Base-by-base conservation (phyloP, 192 early-diverging fungal genomes). In the Rhizophlyctis rosea region DNA sequence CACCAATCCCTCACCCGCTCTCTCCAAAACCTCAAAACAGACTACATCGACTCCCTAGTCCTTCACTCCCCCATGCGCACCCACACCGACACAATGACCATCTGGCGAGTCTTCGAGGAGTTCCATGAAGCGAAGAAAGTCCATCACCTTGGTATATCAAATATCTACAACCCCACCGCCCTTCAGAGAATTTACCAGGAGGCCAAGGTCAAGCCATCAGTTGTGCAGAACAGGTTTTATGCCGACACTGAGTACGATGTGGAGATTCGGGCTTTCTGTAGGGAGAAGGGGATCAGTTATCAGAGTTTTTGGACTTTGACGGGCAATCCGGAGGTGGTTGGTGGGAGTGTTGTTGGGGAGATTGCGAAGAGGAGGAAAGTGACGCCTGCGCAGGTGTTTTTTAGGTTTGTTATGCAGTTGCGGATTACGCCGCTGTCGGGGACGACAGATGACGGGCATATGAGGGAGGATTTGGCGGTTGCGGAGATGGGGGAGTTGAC, bases 281-380 rank as follows among this genome's bases (percentile, higher is more conserved):
- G 48, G 16, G 63, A 60, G 24, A n/a, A 23, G 1, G 35, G 35
- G 18, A 69, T 69, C n/a, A 21, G 4, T 5, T 69, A 69, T 50
- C 68, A 69, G 50, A 47, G 34, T 16, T 69, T 69, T 50, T 69
- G 68, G 68, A 69, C 64, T 16, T 32, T 69, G 33, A 69, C 64
- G 7, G 68, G 33, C 32, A 69, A 69, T 44, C 68, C 68, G 2
- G 13, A 70, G 9, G 39, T 71, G 13, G 11, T 69, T n/a, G 24
- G n/a, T 7, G 24, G 18, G 11, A 5, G 4, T 13, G 18, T 30
- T 21, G 25, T 69, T 23, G 55, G 16, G 1, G 13, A 57, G 16
- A 48, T 69, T n/a, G 68, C 66, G 56, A 11, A 7, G 32, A n/a
- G 32, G 31, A n/a, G 49, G 27, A 63, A 70, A 13, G 18, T 18